A percentile compares a stretch with the other conserved stretches of the same genome.
phyloP scores from a whole-genome alignment of 2,329 filamentous ascomycete genomes.

The Myriosclerotinia scirpicola region DNA sequence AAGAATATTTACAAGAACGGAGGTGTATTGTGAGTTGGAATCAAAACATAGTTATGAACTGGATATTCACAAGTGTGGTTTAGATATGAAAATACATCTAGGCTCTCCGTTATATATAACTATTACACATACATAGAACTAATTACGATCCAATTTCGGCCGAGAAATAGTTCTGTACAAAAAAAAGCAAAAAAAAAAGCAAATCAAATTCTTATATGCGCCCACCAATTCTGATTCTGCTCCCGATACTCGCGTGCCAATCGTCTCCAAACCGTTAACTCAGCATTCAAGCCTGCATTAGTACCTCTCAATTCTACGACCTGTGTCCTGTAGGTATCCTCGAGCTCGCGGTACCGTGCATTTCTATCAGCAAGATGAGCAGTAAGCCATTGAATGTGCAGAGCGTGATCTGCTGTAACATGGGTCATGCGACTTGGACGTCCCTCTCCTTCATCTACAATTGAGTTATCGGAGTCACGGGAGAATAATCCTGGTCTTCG shows the following conservation, averaged over 20 bases:
- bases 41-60: no score
- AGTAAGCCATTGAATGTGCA: constrained; percentile 20
- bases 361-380: constrained; percentile 2
- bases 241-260: background rate
- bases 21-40: no score
- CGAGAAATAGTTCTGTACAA: background rate
- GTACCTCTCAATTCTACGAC: background rate
- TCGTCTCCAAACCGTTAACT: background rate
- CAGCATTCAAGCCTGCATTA: background rate
- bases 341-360: background rate
- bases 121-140: background rate
- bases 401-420: background rate
- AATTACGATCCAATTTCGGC: background rate
- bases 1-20: no score
- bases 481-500: no score
- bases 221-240: background rate
- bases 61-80: background rate
- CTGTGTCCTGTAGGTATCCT: background rate
- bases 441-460: background rate
- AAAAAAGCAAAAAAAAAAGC: background rate
- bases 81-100: background rate
- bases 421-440: background rate
- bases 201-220: background rate
- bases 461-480: background rate
- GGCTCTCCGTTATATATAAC: background rate